phyloP scores from a whole-genome alignment of 108 stramenopile genomes.

The Cylindrotheca fusiformis region DNA sequence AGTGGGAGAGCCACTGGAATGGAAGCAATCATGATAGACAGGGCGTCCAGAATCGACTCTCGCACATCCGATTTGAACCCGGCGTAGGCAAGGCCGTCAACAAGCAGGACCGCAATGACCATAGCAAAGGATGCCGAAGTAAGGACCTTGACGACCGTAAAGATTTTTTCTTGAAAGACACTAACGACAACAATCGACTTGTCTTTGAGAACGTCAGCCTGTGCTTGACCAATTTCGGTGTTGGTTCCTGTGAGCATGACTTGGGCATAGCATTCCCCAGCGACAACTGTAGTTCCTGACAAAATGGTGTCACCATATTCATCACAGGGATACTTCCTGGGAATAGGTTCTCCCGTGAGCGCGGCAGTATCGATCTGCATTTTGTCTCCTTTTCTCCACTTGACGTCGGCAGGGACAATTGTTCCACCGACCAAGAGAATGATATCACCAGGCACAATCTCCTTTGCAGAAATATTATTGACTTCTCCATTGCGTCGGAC shows the following conservation, averaged over 20 bases:
- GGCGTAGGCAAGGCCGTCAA: conserved; percentile 45
- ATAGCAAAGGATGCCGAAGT: conserved; percentile 43
- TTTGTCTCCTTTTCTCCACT: conserved; percentile 66
- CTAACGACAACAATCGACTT: conserved; percentile 56
- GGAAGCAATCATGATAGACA: conserved; percentile 76
- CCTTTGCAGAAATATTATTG: conserved; percentile 31
- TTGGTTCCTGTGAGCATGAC: conserved; percentile 57
- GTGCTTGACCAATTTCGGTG: conserved; percentile 76
- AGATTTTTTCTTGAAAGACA: conserved; percentile 72
- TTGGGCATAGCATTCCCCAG: conserved; percentile 72
- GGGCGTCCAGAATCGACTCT: conserved; percentile 44
- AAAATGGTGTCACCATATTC: conserved; percentile 51
- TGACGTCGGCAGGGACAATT: conserved; percentile 75
- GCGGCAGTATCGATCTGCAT: conserved; percentile 69
- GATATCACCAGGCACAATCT: conserved; percentile 84
- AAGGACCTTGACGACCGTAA: conserved; percentile 61
- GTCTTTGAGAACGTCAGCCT: conserved; percentile 64
- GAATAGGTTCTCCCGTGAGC: conserved; percentile 82
- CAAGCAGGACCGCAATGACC: conserved; percentile 61
- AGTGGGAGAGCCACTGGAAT: conserved; percentile 87
- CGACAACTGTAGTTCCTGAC: conserved; percentile 73
- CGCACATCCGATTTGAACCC: conserved; percentile 35
- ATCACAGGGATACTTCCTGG: conserved; percentile 51
- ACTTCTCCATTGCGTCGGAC: conserved; percentile 54
- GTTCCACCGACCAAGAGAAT: conserved; percentile 70